Evolutionary conservation across 2,329 filamentous ascomycete genomes (phyloP).

Genomic region (Botrytis porri): DNA sequence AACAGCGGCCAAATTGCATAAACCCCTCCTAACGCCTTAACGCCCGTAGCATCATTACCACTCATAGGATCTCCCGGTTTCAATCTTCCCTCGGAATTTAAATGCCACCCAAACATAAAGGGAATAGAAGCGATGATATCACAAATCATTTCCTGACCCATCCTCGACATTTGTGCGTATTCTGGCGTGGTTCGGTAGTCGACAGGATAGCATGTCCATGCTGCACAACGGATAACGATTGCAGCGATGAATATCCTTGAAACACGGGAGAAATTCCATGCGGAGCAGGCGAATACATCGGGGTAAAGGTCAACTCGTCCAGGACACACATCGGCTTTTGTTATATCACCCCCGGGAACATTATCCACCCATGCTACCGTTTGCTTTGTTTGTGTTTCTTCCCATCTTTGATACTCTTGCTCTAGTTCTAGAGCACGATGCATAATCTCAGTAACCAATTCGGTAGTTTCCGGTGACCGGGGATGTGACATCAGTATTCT

Average conservation of each 20-base stretch:
- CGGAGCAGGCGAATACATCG: conserved; percentile 56
- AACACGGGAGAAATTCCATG: conserved; percentile 55
- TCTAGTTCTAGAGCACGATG: conserved; percentile 52
- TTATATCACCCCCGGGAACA: conserved; percentile 51
- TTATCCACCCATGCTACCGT: conserved; percentile 57
- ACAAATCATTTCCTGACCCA: conserved; percentile 51
- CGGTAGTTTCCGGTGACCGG: conserved; percentile 49
- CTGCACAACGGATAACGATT: conserved; percentile 56
- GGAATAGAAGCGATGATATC: conserved; percentile 62
- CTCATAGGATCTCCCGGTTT: conserved; percentile 24
- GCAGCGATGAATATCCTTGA: conserved; percentile 54
- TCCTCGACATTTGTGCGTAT: conserved; percentile 53
- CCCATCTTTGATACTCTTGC: conserved; percentile 52
- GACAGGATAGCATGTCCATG: conserved; percentile 58
- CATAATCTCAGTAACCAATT: conserved; percentile 51
- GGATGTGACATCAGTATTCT: conserved; percentile 46
- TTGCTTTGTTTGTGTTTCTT: conserved; percentile 45
- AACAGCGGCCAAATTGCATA: conserved; percentile 59
- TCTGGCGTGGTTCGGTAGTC: conserved; percentile 62
- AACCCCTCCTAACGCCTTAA: conserved; percentile 56
- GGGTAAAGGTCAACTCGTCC: conserved; percentile 58
- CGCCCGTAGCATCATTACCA: conserved; percentile 24
- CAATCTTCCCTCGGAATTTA: conserved; percentile 42
- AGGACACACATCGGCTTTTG: conserved; percentile 55
- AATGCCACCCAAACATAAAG: conserved; percentile 59